Evolutionary conservation across 2,329 filamentous ascomycete genomes (phyloP), one percentile per base, ranked within the genome.

Genomic region (Metarhizium guizhouense): DNA sequence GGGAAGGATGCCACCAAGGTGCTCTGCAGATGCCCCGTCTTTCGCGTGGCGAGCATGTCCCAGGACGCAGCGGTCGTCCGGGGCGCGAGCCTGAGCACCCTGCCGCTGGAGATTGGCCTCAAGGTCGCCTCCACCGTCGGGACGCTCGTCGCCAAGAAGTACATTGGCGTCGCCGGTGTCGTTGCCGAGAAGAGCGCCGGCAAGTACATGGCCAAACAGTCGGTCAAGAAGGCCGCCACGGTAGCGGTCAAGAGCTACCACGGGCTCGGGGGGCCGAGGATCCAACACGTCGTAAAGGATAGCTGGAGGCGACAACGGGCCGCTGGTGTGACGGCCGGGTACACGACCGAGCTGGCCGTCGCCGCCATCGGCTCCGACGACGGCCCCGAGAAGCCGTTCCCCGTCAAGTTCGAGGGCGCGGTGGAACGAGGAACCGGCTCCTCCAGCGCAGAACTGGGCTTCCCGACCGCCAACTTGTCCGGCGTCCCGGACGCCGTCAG

Each of bases 31-130:
- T 87, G 84, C 58, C 85, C 86, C 0, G 78, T 86, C 0, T 88
- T 89, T 60, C 77, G 86, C 16, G 73, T 89, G n/a, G 78, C 86
- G 2, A 88, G 85, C 58, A 82, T 82, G 0, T 85, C 84, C 0
- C 74, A 77, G 0, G 83, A 83, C 57, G 74, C 79, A 0, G 83
- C 81, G 62, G 78, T 84, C 0, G 65, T 88, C 2, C 79, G 83
- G 7, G 86, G 86, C 0, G 84, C 86, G 0, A 85, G 84, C 59
- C 64, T 88, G 6, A 73, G 72, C 3, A 87, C 82, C 1, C 72
- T 88, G 67, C 86, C 86, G 1, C 64, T 89, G 16, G 86, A 89
- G 63, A 65, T 86, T 6, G 85, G 84, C 4, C 74, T 83, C 58
- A 81, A 81, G 63, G 76, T 80, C 4, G 78, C 77, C 2, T 79